phyloP scores from a whole-genome alignment of 768 basidiomycete genomes.

The Lentinula lateritia region DNA sequence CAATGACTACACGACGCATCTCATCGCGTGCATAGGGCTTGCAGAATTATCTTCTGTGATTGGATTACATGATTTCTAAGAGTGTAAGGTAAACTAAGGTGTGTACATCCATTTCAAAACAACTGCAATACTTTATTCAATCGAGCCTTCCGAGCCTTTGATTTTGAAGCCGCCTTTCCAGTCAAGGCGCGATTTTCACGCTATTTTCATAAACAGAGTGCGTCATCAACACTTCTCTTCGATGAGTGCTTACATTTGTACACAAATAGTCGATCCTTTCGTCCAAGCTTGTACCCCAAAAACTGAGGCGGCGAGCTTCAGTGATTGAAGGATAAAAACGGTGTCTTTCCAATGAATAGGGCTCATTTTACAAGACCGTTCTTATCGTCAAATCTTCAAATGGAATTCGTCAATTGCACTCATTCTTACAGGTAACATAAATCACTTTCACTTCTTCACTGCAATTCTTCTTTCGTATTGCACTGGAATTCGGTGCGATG shows the following conservation, averaged over 20 bases:
- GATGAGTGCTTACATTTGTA: background rate
- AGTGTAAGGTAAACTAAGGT: too few relatives aligned
- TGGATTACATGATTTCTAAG: too few relatives aligned
- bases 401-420: background rate
- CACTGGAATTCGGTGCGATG: background rate
- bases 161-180: background rate
- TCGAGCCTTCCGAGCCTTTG: background rate
- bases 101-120: too few relatives aligned
- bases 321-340: background rate
- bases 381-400: slow-evolving; percentile 1
- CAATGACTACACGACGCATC: too few relatives aligned
- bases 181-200: background rate
- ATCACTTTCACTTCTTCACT: background rate
- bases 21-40: too few relatives aligned
- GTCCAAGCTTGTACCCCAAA: background rate
- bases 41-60: too few relatives aligned
- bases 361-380: background rate
- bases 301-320: background rate
- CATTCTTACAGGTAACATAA: background rate
- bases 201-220: background rate
- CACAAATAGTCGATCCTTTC: background rate
- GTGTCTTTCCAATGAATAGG: background rate
- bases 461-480: background rate
- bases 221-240: background rate
- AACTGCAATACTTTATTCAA: background rate